Evolutionary conservation across 192 early-diverging fungal species (phyloP).

Genomic region (Nowakowskiella sp.): DNA sequence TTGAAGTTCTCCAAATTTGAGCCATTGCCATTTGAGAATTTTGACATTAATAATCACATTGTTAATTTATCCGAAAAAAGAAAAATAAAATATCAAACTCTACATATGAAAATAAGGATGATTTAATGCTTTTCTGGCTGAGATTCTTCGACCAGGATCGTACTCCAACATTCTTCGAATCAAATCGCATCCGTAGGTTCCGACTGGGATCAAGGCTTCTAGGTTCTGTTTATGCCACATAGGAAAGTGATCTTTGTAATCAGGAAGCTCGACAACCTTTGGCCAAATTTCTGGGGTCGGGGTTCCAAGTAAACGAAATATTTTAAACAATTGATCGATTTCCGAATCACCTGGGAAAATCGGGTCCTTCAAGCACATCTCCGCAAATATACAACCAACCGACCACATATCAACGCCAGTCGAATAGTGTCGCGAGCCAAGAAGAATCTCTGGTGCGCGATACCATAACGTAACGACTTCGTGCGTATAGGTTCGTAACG

Average conservation of each 20-base stretch:
- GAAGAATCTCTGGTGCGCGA: conserved; percentile 88
- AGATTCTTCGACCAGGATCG: conserved; percentile 69
- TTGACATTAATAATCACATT: too few species aligned
- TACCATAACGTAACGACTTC: conserved; percentile 80
- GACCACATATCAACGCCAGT: conserved; percentile 97
- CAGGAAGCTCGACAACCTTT: conserved; percentile 58
- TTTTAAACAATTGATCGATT: conserved; percentile 88
- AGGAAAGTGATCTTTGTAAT: conserved; percentile 77
- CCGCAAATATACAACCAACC: conserved; percentile 95
- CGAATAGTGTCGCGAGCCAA: conserved; percentile 84
- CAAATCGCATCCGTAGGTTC: too few species aligned
- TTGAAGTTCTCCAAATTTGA: too few species aligned
- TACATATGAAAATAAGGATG: conserved; percentile 86
- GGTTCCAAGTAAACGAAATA: conserved; percentile 83
- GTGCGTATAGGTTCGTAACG: conserved; percentile 88
- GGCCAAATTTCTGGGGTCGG: conserved; percentile 75
- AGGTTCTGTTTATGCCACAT: conserved; percentile 54
- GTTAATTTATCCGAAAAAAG: background rate
- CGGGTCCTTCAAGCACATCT: conserved; percentile 72
- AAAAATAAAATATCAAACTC: background rate
- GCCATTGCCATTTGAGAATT: too few species aligned
- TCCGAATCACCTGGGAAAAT: conserved; percentile 89
- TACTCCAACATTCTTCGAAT: conserved; percentile 60
- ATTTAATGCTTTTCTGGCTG: conserved; percentile 70
- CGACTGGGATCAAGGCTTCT: background rate